Evolutionary conservation across 768 basidiomycete genomes (phyloP).

Genomic region (Artomyces pyxidatus): DNA sequence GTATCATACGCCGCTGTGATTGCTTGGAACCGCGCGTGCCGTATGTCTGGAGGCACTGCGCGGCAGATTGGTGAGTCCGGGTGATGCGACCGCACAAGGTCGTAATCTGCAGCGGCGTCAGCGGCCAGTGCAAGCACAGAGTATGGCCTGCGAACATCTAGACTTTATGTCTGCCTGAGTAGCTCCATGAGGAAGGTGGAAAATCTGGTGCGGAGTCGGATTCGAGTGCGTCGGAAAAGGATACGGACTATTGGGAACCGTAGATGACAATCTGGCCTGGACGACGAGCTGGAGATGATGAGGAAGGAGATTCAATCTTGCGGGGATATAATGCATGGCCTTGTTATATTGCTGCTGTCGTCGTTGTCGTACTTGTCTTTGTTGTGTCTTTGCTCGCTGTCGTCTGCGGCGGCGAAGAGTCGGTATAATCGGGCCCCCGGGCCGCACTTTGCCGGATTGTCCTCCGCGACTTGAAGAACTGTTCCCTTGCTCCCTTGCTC

Average conservation of each 20-base stretch:
- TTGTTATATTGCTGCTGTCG: too few species aligned
- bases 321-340: too few species aligned
- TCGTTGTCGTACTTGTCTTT: too few species aligned
- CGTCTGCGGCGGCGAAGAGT: too few species aligned
- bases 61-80: slow-evolving; percentile 51
- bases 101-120: slow-evolving; percentile 44
- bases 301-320: too few species aligned
- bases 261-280: neutral
- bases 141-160: slow-evolving; percentile 48
- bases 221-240: slow-evolving; percentile 46
- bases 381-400: too few species aligned
- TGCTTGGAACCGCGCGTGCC: slow-evolving; percentile 55
- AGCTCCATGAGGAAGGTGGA: slow-evolving; percentile 51
- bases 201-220: slow-evolving; percentile 67
- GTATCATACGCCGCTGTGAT: slow-evolving; percentile 58
- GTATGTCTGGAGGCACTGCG: slow-evolving; percentile 32
- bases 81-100: slow-evolving; percentile 64
- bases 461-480: too few species aligned
- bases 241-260: slow-evolving; percentile 18
- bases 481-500: too few species aligned
- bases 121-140: neutral
- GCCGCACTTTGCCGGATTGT: too few species aligned
- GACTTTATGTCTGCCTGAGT: slow-evolving; percentile 56
- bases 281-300: neutral
- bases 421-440: too few species aligned